These are phyloP conservation scores for Lepidium sativum DNA, from an alignment of 345 rosid species.

Conservation along the genomic window DNA sequence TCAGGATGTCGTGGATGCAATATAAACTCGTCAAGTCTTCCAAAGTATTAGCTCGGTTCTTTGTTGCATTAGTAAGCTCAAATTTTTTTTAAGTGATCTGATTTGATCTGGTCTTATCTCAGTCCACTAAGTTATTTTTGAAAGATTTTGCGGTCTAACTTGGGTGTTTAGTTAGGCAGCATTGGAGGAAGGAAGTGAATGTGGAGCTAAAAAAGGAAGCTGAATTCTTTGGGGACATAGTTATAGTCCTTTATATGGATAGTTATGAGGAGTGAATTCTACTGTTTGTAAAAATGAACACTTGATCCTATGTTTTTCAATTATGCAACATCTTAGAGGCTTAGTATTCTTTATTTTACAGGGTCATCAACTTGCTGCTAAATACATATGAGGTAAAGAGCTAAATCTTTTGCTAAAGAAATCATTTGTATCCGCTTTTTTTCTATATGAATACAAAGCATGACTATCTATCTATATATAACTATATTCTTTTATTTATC, in stretches of 20 bases:
- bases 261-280: conserved; percentile 67
- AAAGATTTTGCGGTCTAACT: not conserved
- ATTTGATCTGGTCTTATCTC: not conserved
- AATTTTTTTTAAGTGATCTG: not conserved
- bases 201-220: conserved; percentile 67
- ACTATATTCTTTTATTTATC: not conserved
- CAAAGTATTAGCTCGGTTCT: conserved; percentile 66
- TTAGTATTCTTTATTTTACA: conserved; percentile 17
- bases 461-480: not conserved
- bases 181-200: conserved; percentile 66
- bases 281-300: not conserved
- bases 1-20: conserved; percentile 90
- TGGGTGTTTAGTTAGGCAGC: conserved; percentile 24
- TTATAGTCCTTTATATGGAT: conserved; percentile 70
- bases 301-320: not conserved
- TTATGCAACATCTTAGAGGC: not conserved
- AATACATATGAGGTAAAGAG: conserved; percentile 58
- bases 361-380: conserved; percentile 49
- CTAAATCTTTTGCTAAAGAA: not conserved
- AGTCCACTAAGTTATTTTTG: not conserved
- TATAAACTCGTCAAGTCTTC: conserved; percentile 62
- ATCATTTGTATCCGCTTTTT: not conserved
- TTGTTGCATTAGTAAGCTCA: conserved; percentile 65
- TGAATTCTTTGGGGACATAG: too few species aligned
- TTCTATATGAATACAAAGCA: not conserved